phyloP scores from a whole-genome alignment of 1,284 basidiomycete genomes.

The Phenoliferia sp. region DNA sequence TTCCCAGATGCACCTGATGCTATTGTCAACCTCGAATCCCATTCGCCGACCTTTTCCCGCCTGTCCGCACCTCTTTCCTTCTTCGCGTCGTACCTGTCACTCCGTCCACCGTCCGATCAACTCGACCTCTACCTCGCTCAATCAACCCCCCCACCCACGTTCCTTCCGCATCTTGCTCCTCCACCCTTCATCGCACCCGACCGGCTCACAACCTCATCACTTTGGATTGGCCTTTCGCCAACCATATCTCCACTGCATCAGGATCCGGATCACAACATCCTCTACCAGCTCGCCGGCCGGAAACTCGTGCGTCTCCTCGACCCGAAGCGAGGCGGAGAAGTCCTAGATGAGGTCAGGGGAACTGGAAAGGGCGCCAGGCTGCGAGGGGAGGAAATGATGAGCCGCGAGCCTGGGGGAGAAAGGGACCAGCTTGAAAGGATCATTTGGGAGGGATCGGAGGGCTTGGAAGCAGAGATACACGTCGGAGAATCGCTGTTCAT shows the following conservation, averaged over 20 bases:
- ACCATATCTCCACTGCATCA: background rate
- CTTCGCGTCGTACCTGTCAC: background rate
- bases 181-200: background rate
- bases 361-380: background rate
- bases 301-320: background rate
- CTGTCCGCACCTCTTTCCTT: background rate
- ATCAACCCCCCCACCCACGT: background rate
- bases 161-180: background rate
- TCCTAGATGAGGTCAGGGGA: background rate
- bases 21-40: background rate
- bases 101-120: background rate
- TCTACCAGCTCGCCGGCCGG: background rate
- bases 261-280: constrained; percentile 3
- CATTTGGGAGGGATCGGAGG: background rate
- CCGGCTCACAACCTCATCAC: background rate
- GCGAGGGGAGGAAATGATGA: constrained; percentile 5
- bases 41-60: background rate
- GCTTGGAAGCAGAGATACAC: background rate
- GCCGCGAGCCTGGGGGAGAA: background rate
- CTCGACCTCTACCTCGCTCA: constrained; percentile 7
- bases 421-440: background rate
- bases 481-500: background rate
- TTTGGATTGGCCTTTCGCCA: constrained; percentile 1
- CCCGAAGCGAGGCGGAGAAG: background rate
- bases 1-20: background rate